phyloP scores from a whole-genome alignment of 345 rosid genomes.

The Camelina laxa region DNA sequence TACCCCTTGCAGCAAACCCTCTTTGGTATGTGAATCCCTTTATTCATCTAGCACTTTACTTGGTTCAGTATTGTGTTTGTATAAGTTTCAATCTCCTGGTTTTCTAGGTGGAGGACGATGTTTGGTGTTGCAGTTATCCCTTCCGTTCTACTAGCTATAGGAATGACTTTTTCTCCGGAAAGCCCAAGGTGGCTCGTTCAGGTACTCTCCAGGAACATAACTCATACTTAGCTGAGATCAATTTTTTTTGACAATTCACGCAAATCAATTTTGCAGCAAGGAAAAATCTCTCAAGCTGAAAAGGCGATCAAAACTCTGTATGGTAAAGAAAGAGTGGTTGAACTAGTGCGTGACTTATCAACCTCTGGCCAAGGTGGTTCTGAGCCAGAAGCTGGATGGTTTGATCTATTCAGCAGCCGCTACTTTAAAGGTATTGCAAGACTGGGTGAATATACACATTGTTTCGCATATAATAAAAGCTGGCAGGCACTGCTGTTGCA shows the following conservation, averaged over 20 bases:
- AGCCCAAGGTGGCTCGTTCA: slow-evolving; percentile 99
- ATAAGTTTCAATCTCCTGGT: slow-evolving; percentile 4
- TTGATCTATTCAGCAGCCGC: slow-evolving; percentile 89
- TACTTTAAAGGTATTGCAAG: slow-evolving; percentile 79
- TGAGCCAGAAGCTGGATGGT: slow-evolving; percentile 98
- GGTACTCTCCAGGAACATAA: slow-evolving; percentile 51
- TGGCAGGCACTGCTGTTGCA: neutral
- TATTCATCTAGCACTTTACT: neutral
- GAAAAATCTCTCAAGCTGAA: slow-evolving; percentile 79
- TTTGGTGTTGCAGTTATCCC: slow-evolving; percentile 85
- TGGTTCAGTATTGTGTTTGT: neutral
- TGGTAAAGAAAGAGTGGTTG: slow-evolving; percentile 93
- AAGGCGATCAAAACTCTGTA: slow-evolving; percentile 75
- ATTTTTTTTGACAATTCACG: slow-evolving; percentile 12
- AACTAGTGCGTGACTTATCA: slow-evolving; percentile 77
- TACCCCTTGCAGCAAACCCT: slow-evolving; percentile 92
- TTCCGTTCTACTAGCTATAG: slow-evolving; percentile 81
- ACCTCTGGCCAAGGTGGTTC: slow-evolving; percentile 68
- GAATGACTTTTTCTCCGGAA: slow-evolving; percentile 95
- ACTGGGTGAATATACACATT: slow-evolving; percentile 3
- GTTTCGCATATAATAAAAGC: neutral
- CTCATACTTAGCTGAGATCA: slow-evolving; percentile 2
- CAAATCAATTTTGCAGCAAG: slow-evolving; percentile 64
- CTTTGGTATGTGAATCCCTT: slow-evolving; percentile 57
- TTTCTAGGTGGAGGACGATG: slow-evolving; percentile 98